phyloP scores from a whole-genome alignment of 176 grass and related monocot genomes.

The Lolium perenne region DNA sequence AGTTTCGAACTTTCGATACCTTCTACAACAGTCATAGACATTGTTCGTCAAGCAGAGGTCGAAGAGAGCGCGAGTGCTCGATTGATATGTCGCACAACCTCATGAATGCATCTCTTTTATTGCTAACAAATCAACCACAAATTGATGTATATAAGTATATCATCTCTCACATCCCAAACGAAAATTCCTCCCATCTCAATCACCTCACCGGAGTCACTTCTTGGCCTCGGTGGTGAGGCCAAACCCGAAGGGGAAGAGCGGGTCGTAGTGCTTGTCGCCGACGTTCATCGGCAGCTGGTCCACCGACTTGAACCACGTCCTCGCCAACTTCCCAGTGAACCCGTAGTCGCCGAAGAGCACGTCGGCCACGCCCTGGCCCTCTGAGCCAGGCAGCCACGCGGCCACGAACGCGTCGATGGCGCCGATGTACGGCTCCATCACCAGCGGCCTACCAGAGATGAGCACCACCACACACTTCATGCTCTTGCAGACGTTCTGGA shows the following conservation, averaged over 20 bases:
- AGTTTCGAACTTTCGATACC: too few species aligned
- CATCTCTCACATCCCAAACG: neutral
- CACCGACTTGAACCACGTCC: constrained; percentile 95
- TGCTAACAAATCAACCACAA: constrained; percentile 27
- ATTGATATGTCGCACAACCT: too few species aligned
- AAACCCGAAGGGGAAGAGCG: constrained; percentile 79
- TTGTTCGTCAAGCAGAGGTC: too few species aligned
- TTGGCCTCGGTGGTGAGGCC: constrained; percentile 63
- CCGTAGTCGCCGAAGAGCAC: constrained; percentile 84
- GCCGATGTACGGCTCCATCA: constrained; percentile 75
- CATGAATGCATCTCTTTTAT: constrained; percentile 23
- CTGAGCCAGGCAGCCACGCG: constrained; percentile 82
- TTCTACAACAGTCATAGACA: too few species aligned
- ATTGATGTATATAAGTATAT: neutral
- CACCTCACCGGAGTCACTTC: constrained; percentile 29
- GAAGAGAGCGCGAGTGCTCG: too few species aligned
- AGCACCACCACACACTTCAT: constrained; percentile 75
- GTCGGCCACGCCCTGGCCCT: constrained; percentile 92
- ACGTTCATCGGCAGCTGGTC: constrained; percentile 96
- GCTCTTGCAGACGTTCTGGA: constrained; percentile 67
- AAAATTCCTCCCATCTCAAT: neutral
- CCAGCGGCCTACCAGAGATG: constrained; percentile 83
- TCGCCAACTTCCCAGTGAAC: constrained; percentile 79
- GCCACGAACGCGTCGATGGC: constrained; percentile 82
- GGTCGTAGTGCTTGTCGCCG: constrained; percentile 82